These are phyloP conservation scores for Dothistroma pini DNA, from an alignment of 2,329 filamentous ascomycete genomes.

Conservation along the genomic window DNA sequence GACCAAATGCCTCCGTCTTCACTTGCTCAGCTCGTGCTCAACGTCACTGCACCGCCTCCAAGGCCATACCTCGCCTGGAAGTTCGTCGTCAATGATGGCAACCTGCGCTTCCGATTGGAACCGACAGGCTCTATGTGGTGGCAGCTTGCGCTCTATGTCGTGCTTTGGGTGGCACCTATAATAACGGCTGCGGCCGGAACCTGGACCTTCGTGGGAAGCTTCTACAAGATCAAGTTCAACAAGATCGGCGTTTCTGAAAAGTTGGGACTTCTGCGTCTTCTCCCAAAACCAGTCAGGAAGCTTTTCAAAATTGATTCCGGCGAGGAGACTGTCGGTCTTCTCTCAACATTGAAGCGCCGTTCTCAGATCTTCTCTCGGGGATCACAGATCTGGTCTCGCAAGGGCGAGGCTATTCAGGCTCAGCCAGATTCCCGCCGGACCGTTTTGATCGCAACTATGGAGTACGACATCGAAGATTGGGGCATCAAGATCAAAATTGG, in stretches of 20 bases:
- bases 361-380: conserved; percentile 6
- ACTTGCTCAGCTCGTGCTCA: conserved; percentile 43
- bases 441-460: conserved; percentile 64
- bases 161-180: conserved; percentile 53
- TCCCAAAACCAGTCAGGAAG: conserved; percentile 12
- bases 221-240: conserved; percentile 61
- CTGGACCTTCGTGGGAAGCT: conserved; percentile 55
- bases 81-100: conserved; percentile 52
- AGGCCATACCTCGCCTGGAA: conserved; percentile 54
- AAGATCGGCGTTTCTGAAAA: conserved; percentile 42
- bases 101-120: conserved; percentile 47
- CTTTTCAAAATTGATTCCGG: conserved; percentile 4
- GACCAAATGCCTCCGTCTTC: conserved; percentile 58
- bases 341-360: conserved; percentile 6
- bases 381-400: conserved; percentile 10
- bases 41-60: conserved; percentile 52
- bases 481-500: conserved; percentile 67
- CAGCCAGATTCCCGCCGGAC: conserved; percentile 38
- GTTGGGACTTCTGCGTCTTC: conserved; percentile 21
- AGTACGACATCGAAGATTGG: conserved; percentile 68
- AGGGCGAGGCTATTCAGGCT: conserved; percentile 6
- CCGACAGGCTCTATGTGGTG: conserved; percentile 51
- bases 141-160: conserved; percentile 52
- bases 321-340: conserved; percentile 1
- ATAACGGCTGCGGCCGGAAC: conserved; percentile 47